Evolutionary conservation across 2,329 filamentous ascomycete species (phyloP).

Genomic region (Emmonsiellopsis sp.): DNA sequence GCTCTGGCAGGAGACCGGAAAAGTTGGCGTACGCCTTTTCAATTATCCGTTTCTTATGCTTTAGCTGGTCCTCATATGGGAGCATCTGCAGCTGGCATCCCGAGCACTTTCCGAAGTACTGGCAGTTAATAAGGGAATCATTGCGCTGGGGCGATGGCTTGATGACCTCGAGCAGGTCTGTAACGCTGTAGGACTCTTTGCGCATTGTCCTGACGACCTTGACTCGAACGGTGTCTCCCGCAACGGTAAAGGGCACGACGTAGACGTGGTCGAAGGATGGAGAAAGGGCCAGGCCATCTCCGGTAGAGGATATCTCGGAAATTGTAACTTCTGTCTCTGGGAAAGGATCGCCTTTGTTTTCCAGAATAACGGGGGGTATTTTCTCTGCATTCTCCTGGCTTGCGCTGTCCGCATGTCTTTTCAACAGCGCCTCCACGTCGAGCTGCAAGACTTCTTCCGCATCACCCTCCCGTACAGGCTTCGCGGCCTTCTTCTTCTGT

Average conservation of each 20-base stretch:
- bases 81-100: conserved; percentile 99
- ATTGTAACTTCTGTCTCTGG: conserved; percentile 78
- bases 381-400: conserved; percentile 19
- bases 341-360: conserved; percentile 52
- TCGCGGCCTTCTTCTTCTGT: conserved; percentile 35
- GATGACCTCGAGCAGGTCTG: conserved; percentile 73
- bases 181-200: conserved; percentile 59
- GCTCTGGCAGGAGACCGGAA: conserved; percentile 65
- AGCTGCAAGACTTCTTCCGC: conserved; percentile 57
- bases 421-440: conserved; percentile 47
- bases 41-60: conserved; percentile 74
- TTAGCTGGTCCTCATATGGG: conserved; percentile 74
- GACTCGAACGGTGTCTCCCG: conserved; percentile 70
- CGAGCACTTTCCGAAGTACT: conserved; percentile 78
- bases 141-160: conserved; percentile 68
- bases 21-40: conserved; percentile 91
- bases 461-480: conserved; percentile 52
- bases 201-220: conserved; percentile 68
- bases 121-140: conserved; percentile 66
- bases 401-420: conserved; percentile 16
- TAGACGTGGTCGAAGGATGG: conserved; percentile 62
- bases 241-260: conserved; percentile 78
- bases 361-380: conserved; percentile 13
- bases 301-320: conserved; percentile 74
- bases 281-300: conserved; percentile 76